phyloP scores from a whole-genome alignment of 2,329 filamentous ascomycete genomes.

The Gremmenia infestans region DNA sequence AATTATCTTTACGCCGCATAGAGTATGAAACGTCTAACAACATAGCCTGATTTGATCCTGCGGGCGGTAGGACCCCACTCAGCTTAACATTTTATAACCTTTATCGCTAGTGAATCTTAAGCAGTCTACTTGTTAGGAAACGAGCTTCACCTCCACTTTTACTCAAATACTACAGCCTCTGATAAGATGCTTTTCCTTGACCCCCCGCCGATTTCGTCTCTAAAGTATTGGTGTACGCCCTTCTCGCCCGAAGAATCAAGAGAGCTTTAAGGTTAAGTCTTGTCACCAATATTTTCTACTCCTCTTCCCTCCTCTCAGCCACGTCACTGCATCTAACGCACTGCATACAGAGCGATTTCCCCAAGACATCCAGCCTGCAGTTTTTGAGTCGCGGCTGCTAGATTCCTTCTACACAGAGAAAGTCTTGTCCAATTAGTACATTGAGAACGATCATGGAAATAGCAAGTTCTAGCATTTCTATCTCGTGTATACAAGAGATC shows the following conservation, averaged over 20 bases:
- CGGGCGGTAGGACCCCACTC: no score
- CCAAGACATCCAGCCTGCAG: constrained; percentile 5
- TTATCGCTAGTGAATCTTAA: no score
- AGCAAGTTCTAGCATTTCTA: constrained; percentile 15
- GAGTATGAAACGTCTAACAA: no score
- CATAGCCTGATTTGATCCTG: no score
- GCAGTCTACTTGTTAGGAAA: no score
- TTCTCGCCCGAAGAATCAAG: constrained; percentile 6
- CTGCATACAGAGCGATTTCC: constrained; percentile 3
- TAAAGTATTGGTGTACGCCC: constrained; percentile 7
- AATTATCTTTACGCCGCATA: no score
- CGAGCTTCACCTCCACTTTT: no score
- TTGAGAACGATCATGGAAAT: constrained; percentile 2
- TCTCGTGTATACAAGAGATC: constrained; percentile 3
- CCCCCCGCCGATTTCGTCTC: constrained; percentile 6
- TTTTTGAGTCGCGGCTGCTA: constrained; percentile 13
- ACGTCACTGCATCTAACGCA: not conserved
- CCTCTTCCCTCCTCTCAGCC: not conserved
- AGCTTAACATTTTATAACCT: no score
- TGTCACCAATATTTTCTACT: constrained; percentile 12
- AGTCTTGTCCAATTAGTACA: constrained; percentile 1
- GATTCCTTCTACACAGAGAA: constrained; percentile 1
- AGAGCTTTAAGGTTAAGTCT: constrained; percentile 12
- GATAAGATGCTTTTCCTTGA: constrained; percentile 4
- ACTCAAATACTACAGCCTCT: not conserved